Conservation (phyloP, 495 filamentous ascomycete genomes). For the Neurospora sp. region DNA sequence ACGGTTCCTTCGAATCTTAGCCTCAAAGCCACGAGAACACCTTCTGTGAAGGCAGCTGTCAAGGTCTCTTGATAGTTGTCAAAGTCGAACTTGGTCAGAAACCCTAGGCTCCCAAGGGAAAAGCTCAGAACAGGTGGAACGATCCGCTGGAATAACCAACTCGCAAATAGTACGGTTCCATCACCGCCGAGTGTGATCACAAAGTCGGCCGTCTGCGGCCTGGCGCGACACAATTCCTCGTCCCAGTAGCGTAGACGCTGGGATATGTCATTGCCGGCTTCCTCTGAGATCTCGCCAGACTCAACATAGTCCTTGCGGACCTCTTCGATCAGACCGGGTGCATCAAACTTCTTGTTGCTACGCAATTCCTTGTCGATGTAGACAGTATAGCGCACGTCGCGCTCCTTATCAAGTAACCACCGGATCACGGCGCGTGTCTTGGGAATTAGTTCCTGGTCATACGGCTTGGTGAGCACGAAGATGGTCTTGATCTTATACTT, state of each 20-base stretch:
- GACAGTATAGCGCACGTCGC: conserved; percentile 60
- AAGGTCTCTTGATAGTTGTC: conserved; percentile 60
- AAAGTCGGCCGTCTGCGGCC: conserved; percentile 87
- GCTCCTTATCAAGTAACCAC: conserved; percentile 76
- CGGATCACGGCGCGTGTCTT: conserved; percentile 66
- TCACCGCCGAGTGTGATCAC: conserved; percentile 92
- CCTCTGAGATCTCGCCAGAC: conserved; percentile 12
- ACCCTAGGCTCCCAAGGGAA: conserved; percentile 81
- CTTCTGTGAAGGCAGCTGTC: conserved; percentile 62
- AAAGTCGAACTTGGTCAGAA: conserved; percentile 94
- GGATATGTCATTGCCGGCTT: conserved; percentile 42
- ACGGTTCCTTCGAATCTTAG: conserved; percentile 90
- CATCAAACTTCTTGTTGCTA: conserved; percentile 61
- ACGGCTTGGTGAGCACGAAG: conserved; percentile 80
- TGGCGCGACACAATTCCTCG: conserved; percentile 58
- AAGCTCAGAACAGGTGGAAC: conserved; percentile 92
- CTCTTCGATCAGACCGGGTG: conserved; percentile 45
- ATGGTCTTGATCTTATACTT: conserved; percentile 72
- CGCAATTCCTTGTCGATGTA: conserved; percentile 69
- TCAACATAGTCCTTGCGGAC: conserved; percentile 20
- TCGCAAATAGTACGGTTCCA: conserved; percentile 89
- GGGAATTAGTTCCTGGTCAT: conserved; percentile 71
- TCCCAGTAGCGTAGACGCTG: conserved; percentile 73
- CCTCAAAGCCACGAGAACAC: conserved; percentile 78
- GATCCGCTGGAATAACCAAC: conserved; percentile 94